These are phyloP conservation scores for Beverwykella pulmonaria DNA, from an alignment of 495 filamentous ascomycete species.

Conservation along the genomic window DNA sequence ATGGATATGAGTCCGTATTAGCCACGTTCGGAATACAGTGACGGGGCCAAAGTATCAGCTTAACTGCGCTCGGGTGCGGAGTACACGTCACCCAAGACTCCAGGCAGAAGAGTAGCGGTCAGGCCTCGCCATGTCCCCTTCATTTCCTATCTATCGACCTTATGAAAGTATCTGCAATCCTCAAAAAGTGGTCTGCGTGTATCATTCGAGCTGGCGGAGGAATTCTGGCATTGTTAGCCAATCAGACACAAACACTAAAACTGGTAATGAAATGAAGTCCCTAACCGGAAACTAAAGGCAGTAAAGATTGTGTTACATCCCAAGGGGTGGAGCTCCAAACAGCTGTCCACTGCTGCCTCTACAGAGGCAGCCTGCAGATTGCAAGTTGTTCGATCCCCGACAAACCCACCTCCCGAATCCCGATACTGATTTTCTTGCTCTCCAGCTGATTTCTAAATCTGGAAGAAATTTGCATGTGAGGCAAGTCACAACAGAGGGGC, in stretches of 20 bases:
- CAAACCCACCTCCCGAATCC: background rate
- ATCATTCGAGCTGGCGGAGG: background rate
- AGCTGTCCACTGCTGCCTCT: slow-evolving; percentile 2
- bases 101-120: background rate
- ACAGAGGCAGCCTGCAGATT: slow-evolving; percentile 1
- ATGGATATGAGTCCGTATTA: background rate
- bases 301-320: slow-evolving; percentile 25
- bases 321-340: background rate
- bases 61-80: background rate
- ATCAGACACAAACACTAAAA: slow-evolving; percentile 3
- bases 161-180: background rate
- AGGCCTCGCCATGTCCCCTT: background rate
- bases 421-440: background rate
- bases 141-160: background rate
- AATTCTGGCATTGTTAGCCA: background rate
- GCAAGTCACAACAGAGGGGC: background rate
- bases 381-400: slow-evolving; percentile 1
- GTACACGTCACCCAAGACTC: background rate
- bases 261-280: background rate
- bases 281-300: slow-evolving; percentile 16
- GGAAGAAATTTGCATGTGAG: slow-evolving; percentile 23
- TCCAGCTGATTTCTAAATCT: slow-evolving; percentile 4
- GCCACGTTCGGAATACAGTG: background rate
- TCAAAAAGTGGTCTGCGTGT: background rate
- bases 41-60: background rate